phyloP scores from a whole-genome alignment of 2,329 filamentous ascomycete species.

The Metarhizium brunneum region DNA sequence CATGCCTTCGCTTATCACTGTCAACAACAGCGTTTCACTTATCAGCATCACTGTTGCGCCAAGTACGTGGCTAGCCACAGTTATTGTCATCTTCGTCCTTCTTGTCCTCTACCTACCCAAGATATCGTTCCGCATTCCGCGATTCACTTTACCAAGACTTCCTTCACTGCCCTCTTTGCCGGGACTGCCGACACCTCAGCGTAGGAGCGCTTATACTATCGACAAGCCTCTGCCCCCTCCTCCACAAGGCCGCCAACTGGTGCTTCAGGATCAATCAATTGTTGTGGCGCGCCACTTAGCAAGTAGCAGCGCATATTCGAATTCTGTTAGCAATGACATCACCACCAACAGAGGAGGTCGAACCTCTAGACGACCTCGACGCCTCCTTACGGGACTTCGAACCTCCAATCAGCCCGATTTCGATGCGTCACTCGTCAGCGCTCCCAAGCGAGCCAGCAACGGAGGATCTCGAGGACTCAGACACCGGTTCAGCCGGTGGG shows the following conservation, averaged over 20 bases:
- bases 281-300: slow-evolving; percentile 11
- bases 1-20: slow-evolving; percentile 51
- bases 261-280: slow-evolving; percentile 24
- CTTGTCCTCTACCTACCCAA: slow-evolving; percentile 37
- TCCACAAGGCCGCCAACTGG: slow-evolving; percentile 16
- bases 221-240: slow-evolving; percentile 19
- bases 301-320: slow-evolving; percentile 8
- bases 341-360: slow-evolving; percentile 16
- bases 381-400: slow-evolving; percentile 47
- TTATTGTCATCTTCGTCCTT: slow-evolving; percentile 41
- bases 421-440: slow-evolving; percentile 21
- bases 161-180: slow-evolving; percentile 7
- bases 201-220: slow-evolving; percentile 5
- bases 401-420: slow-evolving; percentile 31
- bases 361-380: slow-evolving; percentile 35
- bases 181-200: slow-evolving; percentile 1
- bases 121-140: slow-evolving; percentile 23
- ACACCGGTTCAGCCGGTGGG: slow-evolving; percentile 40
- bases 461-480: slow-evolving; percentile 35
- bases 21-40: slow-evolving; percentile 53
- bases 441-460: slow-evolving; percentile 25
- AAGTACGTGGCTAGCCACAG: slow-evolving; percentile 44
- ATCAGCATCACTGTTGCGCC: slow-evolving; percentile 50
- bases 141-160: slow-evolving; percentile 23
- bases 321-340: slow-evolving; percentile 8